Evolutionary conservation across 352 stramenopile species (phyloP), one percentile per base, ranked within the genome.

Genomic region (Blastocystis sp.): DNA sequence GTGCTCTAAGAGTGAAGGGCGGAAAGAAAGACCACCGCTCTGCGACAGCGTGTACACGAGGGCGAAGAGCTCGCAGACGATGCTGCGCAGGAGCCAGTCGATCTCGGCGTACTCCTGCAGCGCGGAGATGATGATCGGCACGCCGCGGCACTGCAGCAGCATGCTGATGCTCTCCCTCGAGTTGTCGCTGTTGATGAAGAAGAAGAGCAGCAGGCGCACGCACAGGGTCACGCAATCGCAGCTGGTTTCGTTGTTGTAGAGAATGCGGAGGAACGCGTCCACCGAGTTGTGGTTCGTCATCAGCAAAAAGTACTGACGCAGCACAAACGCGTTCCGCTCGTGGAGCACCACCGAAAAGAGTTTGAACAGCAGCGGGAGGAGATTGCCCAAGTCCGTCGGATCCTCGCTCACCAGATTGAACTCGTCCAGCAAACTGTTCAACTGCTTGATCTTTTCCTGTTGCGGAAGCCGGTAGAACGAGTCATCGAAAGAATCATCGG

Each of bases 121-220:
- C 2, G 69, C 40, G 19, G 53, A 28, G 9, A 84, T 34, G 14
- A 84, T 53, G 43, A 69, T 62, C 28, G 52, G 38, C 7, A 69
- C 17, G 23, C 74, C 53, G 23, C 56, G 28, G 21, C 19, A 21
- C 9, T 43, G 14, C 2, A 84, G 41, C 2, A 84, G 21, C 23
- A 62, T n/a, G 19, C 28, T 5, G 9, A 69, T 45, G 45, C 66
- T 23, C 17, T 52, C 34, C 38, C 56, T 69, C 19, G 19, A 34
- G 14, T 84, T 84, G 17, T 84, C 52, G 40, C 74, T 69, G 34
- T 84, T 84, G n/a, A 84, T 43, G 41, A 67, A 84, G 61, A 59
- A 84, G 52, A 70, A 84, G 5, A 84, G 56, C 4, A 84, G 74
- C 10, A 84, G 74, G 19, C 61, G 74, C 1, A 45, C 48, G 14